Base-by-base conservation (phyloP, 129 eudicot species). In the Ambrosia trifida region DNA sequence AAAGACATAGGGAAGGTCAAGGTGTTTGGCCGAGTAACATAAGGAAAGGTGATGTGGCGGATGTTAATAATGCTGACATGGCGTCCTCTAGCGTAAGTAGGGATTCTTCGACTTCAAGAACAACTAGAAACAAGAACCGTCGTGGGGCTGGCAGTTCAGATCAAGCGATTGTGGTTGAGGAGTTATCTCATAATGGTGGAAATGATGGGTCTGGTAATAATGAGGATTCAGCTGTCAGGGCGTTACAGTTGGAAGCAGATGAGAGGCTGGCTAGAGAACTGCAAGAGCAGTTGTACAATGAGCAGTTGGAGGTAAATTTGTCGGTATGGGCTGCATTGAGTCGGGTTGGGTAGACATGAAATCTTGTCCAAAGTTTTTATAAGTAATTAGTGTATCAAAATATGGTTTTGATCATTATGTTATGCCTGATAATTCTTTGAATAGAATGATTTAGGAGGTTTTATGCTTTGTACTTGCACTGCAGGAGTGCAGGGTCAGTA, bases 271-370 rank as follows among this genome's bases (percentile, higher is more conserved):
- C 99, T 43, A 83, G 91, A 76, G 91, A 95, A 73, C 87, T 95
- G 60, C 99, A 95, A 73, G 99, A 95, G 79, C 97, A 95, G 77
- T 76, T 95, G 47, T 95, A 95, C 73, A 85, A 77, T 84, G 99
- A 89, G 33, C 38, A 44, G n/a, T 75, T 75, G 83, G 78, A 46
- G 28, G 28, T 24, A 24, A 67, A 49, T 30, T 49, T 11, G 19
- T 49, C 8, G 45, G 19, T 31, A 30, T 47, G 60, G 18, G 14
- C 41, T 1, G 60, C n/a, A 68, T 11, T 31, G 43, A 13, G 40
- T 31, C 8, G 20, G 18, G 11, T 59, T 12, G 10, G 40, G 18
- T 59, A 30, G 18, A 59, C 65, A 1, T 7, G 41, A 59, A 59
- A 59, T 18, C 43, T 31, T 12, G 40, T 58, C 40, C 16, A 7